Evolutionary conservation across 2,329 filamentous ascomycete genomes (phyloP), one percentile per base, ranked within the genome.

Genomic region (Trichoderma koningiopsis): DNA sequence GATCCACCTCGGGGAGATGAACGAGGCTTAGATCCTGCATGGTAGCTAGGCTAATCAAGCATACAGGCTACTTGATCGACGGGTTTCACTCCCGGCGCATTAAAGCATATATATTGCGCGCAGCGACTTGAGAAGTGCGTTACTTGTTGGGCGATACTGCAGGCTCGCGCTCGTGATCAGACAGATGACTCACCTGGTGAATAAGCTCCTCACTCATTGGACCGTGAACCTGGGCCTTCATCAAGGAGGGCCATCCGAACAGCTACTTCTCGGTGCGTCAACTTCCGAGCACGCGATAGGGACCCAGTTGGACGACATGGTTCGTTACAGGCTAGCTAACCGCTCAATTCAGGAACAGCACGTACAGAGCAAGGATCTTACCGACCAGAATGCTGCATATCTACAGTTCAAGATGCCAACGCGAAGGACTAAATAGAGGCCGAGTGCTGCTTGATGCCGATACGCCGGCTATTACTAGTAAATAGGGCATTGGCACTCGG

Each of bases 271-370:
- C n/a, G 47, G 47, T 13, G 3, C 22, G n/a, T 49, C 24, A 6
- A 10, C 47, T 49, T 6, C 37, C 63, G 33, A 68, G 58, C 66
- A 68, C 57, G 58, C 57, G 66, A 68, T 68, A 49, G 58, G 55
- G 57, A 31, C 58, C 49, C 27, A 43, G 49, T 24, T 56, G 66
- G 57, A 27, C 57, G 47, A 33, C 47, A 56, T 56, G 22, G 58
- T 8, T 29, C 7, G 27, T n/a, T n/a, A 19, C 6, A 37, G 49
- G 29, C 63, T 35, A 66, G 63, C 7, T 55, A 49, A 55, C n/a
- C 31, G 61, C 47, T 65, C 52, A 33, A 65, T 43, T 56, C 35
- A 24, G 52, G 52, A 56, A 33, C 61, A 27, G 43, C 16, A 16
- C 31, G 35, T 24, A 13, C 24, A 53, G 24, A 53, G 10, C 33